Conservation (phyloP, 208 protist genomes). For the Crithidia mellificae region DNA sequence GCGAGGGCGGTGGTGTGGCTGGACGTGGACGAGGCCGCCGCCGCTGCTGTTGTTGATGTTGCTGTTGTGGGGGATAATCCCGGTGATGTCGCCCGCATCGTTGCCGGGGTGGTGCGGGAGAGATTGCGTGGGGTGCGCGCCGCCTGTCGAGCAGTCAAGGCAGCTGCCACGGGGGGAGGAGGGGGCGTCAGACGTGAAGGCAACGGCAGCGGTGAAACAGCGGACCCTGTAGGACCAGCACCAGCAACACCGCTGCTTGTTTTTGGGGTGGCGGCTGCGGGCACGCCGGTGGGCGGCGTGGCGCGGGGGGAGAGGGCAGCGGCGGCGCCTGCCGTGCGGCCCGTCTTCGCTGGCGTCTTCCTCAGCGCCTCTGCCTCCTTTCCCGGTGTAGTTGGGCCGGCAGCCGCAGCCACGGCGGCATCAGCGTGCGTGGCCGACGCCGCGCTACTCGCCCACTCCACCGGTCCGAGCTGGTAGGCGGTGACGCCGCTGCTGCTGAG, state of each 20-base stretch:
- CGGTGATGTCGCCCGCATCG: too few relatives aligned
- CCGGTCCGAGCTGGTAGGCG: slow-evolving; percentile 9
- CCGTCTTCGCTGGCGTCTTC: neutral
- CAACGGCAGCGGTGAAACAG: neutral
- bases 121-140: slow-evolving; percentile 17
- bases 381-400: neutral
- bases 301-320: neutral
- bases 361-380: neutral
- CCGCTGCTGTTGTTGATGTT: too few relatives aligned
- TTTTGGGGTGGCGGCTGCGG: neutral
- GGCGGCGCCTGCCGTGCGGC: neutral
- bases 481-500: neutral
- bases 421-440: neutral
- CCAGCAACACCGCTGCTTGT: too few relatives aligned
- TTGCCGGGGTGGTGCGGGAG: slow-evolving; percentile 2
- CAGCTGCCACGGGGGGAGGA: neutral
- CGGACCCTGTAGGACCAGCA: too few relatives aligned
- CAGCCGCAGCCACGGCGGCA: neutral
- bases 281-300: neutral
- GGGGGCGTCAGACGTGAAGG: neutral
- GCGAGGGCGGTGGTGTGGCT: slow-evolving; percentile 2
- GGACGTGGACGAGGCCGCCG: neutral
- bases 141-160: neutral
- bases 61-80: too few relatives aligned
- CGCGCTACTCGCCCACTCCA: neutral